Evolutionary conservation across 2,329 filamentous ascomycete species (phyloP).

Genomic region (Metarhizium robertsii): DNA sequence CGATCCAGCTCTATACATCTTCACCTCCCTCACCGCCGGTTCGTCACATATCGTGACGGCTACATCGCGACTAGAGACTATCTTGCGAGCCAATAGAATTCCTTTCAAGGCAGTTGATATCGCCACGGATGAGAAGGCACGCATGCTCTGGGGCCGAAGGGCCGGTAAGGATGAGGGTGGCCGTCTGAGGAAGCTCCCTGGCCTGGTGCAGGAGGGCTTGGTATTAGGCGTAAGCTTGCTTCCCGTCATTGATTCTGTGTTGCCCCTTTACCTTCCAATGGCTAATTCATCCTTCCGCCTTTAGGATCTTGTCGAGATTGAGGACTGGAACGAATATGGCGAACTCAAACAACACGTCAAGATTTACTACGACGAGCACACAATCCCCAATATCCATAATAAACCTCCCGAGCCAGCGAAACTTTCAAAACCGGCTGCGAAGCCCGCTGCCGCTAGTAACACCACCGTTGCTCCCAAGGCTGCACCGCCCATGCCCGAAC

Average conservation of each 20-base stretch:
- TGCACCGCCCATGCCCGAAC: slow-evolving; percentile 11
- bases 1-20: slow-evolving; percentile 78
- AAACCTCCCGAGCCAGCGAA: slow-evolving; percentile 34
- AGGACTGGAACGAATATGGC: slow-evolving; percentile 99
- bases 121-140: slow-evolving; percentile 79
- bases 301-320: slow-evolving; percentile 85
- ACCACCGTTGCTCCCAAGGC: slow-evolving; percentile 11
- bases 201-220: slow-evolving; percentile 75
- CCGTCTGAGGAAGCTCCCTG: slow-evolving; percentile 69
- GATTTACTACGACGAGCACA: slow-evolving; percentile 54
- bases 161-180: slow-evolving; percentile 60
- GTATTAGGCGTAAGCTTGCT: slow-evolving; percentile 69
- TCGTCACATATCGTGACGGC: slow-evolving; percentile 95
- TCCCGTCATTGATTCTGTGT: background rate
- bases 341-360: slow-evolving; percentile 82
- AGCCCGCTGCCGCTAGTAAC: slow-evolving; percentile 13
- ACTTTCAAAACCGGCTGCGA: slow-evolving; percentile 14
- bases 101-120: slow-evolving; percentile 90
- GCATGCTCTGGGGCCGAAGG: slow-evolving; percentile 79
- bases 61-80: slow-evolving; percentile 90
- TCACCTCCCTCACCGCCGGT: slow-evolving; percentile 90
- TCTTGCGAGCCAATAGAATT: slow-evolving; percentile 87
- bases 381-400: slow-evolving; percentile 45
- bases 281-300: background rate
- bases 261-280: background rate